phyloP scores from a whole-genome alignment of 768 basidiomycete genomes.

The Mycena rosella region DNA sequence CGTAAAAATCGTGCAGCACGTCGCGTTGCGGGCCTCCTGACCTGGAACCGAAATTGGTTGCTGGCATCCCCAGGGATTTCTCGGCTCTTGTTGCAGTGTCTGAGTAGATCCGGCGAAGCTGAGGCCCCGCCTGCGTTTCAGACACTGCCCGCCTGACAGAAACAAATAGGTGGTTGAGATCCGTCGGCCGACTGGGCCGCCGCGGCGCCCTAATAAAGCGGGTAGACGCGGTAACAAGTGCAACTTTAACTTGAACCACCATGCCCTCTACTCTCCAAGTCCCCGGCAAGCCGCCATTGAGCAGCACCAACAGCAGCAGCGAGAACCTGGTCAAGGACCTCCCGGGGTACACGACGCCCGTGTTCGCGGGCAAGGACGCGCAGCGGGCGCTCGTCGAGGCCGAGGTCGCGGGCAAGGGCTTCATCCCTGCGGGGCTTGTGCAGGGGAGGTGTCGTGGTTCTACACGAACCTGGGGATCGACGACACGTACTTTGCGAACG shows the following conservation, averaged over 20 bases:
- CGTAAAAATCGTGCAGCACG: too few species aligned
- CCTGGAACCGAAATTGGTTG: too few species aligned
- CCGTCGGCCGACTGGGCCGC: too few species aligned
- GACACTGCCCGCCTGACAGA: not conserved
- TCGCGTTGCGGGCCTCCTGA: too few species aligned
- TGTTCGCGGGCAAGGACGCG: slow-evolving; percentile 92
- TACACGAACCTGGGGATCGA: slow-evolving; percentile 91
- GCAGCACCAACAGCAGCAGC: slow-evolving; percentile 48
- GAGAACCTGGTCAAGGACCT: slow-evolving; percentile 79
- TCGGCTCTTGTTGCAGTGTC: too few species aligned
- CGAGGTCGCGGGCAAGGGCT: slow-evolving; percentile 89
- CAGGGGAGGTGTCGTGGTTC: slow-evolving; percentile 96
- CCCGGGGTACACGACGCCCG: slow-evolving; percentile 91
- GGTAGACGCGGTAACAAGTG: not conserved
- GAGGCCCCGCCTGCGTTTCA: not conserved
- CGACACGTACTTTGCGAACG: slow-evolving; percentile 92
- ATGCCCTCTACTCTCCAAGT: slow-evolving; percentile 37
- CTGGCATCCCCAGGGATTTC: too few species aligned
- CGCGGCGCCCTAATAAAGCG: not conserved
- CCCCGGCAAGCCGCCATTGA: slow-evolving; percentile 16
- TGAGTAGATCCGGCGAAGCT: too few species aligned
- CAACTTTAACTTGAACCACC: not conserved
- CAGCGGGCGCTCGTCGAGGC: slow-evolving; percentile 86
- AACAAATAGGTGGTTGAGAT: too few species aligned
- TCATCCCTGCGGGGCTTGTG: slow-evolving; percentile 92